Evolutionary conservation across 208 protist genomes (phyloP).

Genomic region (Acanthamoeba pearcei): DNA sequence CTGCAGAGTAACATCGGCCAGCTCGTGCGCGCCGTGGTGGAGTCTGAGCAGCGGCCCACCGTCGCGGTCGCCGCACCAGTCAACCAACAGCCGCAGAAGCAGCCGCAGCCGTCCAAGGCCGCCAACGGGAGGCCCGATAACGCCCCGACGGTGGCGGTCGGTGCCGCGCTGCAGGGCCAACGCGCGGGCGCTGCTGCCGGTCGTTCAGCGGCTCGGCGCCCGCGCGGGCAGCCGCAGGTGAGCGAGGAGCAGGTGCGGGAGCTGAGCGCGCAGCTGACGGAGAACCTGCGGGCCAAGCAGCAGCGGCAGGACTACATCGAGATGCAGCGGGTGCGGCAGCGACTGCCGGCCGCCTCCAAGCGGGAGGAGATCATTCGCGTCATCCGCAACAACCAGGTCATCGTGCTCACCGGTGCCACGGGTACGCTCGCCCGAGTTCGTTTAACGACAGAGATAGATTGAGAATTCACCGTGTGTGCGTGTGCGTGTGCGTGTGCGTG

Average conservation of each 20-base stretch:
- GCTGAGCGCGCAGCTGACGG: constrained; percentile 8
- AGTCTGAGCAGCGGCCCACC: background rate
- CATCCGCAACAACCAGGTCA: constrained; percentile 71
- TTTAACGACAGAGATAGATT: no score
- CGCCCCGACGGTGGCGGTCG: background rate
- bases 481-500: no score
- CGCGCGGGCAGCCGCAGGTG: background rate
- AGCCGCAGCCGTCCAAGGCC: background rate
- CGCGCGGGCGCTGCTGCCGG: background rate
- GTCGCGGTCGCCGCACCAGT: background rate
- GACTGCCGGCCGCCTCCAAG: constrained; percentile 78
- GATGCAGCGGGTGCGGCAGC: constrained; percentile 54
- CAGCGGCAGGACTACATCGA: background rate
- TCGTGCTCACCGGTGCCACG: constrained; percentile 12
- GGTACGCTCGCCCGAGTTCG: background rate
- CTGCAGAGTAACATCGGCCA: constrained; percentile 31
- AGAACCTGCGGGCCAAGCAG: constrained; percentile 8
- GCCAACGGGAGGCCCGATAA: background rate
- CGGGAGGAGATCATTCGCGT: constrained; percentile 74
- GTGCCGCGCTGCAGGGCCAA: background rate
- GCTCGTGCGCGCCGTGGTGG: background rate
- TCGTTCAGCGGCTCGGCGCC: background rate
- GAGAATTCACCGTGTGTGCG: no score
- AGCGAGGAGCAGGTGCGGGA: background rate
- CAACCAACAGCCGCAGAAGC: background rate